Evolutionary conservation across 768 basidiomycete genomes (phyloP).

Genomic region (Leccinum uliginosum): DNA sequence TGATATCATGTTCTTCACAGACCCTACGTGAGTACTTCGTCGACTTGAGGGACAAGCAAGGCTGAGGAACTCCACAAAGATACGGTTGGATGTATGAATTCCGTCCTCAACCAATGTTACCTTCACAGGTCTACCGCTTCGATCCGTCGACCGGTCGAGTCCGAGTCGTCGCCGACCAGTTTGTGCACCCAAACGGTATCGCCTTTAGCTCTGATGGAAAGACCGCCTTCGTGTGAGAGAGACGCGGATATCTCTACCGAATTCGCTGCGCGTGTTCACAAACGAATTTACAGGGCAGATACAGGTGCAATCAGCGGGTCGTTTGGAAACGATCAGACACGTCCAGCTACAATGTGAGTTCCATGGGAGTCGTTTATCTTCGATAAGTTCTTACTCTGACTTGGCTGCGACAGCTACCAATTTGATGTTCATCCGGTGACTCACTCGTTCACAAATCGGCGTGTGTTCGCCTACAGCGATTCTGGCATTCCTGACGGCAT

Average conservation of each 20-base stretch:
- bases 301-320: conserved; percentile 35
- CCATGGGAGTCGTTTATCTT: background rate
- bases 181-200: conserved; percentile 31
- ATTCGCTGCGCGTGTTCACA: conserved; percentile 4
- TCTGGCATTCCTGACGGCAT: conserved; percentile 67
- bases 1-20: conserved; percentile 74
- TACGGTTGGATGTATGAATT: conserved; percentile 65
- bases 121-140: conserved; percentile 73
- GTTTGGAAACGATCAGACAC: conserved; percentile 50
- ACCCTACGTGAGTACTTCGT: conserved; percentile 47
- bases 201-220: background rate
- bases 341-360: conserved; percentile 65
- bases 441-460: conserved; percentile 52
- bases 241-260: background rate
- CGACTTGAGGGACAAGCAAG: background rate
- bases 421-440: conserved; percentile 60
- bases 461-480: conserved; percentile 65
- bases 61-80: conserved; percentile 29
- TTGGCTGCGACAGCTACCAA: conserved; percentile 45
- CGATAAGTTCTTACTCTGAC: background rate
- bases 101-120: conserved; percentile 61
- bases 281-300: conserved; percentile 29
- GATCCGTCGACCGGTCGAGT: conserved; percentile 62
- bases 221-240: conserved; percentile 56
- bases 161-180: conserved; percentile 73